Conservation (phyloP, 1,284 basidiomycete genomes). For the Ganoderma boninense region DNA sequence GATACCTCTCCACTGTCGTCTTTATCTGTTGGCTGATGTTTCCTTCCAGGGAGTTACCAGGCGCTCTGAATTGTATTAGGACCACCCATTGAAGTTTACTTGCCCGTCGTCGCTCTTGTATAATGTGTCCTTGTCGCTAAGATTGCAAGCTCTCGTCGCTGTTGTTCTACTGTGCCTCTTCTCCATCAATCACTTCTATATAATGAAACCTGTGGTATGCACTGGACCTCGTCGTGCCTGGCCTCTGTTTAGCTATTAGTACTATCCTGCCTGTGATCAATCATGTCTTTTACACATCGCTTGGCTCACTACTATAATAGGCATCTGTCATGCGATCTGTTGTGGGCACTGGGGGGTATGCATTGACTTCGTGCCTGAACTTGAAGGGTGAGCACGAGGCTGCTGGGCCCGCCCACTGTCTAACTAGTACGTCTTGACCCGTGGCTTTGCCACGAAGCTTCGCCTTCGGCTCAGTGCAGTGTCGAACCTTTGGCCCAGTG, state of each 20-base stretch:
- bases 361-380: not conserved
- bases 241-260: not conserved
- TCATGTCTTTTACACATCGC: not conserved
- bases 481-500: no score
- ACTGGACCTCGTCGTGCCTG: not conserved
- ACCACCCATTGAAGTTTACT: not conserved
- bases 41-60: conserved; percentile 1
- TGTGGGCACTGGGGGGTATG: not conserved
- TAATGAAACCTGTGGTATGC: not conserved
- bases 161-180: not conserved
- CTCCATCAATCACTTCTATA: not conserved
- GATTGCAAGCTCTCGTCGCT: conserved; percentile 8
- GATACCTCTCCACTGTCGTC: not conserved
- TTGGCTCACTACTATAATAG: not conserved
- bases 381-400: no score
- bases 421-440: no score
- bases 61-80: not conserved
- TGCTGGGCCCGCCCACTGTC: no score
- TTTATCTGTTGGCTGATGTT: not conserved
- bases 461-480: no score
- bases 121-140: conserved; percentile 5
- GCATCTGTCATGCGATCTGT: not conserved
- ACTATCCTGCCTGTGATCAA: not conserved
- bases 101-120: not conserved
- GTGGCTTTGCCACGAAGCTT: no score